Percentiles rank a stretch among this genome's conserved stretches.
These are phyloP conservation scores for Leptographium radiaticola DNA, from an alignment of 2,329 filamentous ascomycete genomes.

Conservation along the genomic window DNA sequence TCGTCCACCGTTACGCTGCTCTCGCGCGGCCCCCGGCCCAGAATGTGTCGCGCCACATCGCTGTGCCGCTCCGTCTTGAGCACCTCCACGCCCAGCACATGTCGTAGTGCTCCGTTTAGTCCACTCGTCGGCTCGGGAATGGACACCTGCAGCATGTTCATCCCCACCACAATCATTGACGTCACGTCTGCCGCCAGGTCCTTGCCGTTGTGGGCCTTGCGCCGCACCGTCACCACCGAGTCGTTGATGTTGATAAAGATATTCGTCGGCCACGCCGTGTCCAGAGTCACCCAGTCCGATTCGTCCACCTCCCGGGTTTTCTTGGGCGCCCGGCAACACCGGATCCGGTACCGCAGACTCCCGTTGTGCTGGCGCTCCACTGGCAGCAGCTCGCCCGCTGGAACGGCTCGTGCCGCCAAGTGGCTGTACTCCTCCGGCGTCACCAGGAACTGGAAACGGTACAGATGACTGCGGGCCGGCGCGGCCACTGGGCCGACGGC, in stretches of 20 bases:
- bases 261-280: constrained; percentile 57
- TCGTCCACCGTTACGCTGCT: constrained; percentile 36
- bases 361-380: constrained; percentile 32
- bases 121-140: constrained; percentile 16
- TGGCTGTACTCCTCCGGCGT: constrained; percentile 19
- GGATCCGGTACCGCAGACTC: constrained; percentile 52
- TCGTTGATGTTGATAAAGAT: constrained; percentile 59
- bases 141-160: constrained; percentile 48
- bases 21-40: constrained; percentile 23
- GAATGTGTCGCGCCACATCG: constrained; percentile 27
- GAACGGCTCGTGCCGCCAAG: constrained; percentile 22
- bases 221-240: constrained; percentile 40
- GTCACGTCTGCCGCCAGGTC: constrained; percentile 70
- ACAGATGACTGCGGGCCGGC: constrained; percentile 22
- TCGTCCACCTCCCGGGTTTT: constrained; percentile 17
- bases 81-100: constrained; percentile 55
- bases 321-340: constrained; percentile 36
- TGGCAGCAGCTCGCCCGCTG: constrained; percentile 19
- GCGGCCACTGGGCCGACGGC: constrained; percentile 29
- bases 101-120: constrained; percentile 5
- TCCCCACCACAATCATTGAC: constrained; percentile 37
- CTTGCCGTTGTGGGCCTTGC: constrained; percentile 60
- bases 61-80: constrained; percentile 42
- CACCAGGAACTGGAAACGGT: constrained; percentile 34
- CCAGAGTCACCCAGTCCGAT: constrained; percentile 47